Conservation (phyloP, 352 stramenopile species). For the Phytophthora aleatoria region DNA sequence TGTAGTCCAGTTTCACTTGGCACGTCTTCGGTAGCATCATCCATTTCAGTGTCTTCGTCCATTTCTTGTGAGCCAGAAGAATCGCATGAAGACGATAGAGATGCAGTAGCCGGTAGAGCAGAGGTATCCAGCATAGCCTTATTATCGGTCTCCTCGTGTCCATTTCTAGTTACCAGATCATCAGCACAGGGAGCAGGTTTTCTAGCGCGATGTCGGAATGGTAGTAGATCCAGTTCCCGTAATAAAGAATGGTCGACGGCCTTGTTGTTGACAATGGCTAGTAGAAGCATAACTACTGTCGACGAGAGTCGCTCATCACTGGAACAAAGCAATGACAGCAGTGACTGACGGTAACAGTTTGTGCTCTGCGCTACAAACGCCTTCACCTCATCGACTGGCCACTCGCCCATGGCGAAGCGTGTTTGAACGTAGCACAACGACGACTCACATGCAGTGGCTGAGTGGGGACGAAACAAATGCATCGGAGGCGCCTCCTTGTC, state of each 20-base stretch:
- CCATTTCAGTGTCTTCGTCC: constrained; percentile 11
- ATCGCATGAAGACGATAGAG: constrained; percentile 31
- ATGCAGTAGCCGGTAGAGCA: constrained; percentile 19
- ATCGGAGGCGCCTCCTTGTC: constrained; percentile 39
- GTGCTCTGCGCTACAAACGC: constrained; percentile 41
- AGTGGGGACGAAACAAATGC: constrained; percentile 66
- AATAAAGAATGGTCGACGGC: constrained; percentile 67
- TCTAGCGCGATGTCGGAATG: constrained; percentile 45
- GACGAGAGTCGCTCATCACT: constrained; percentile 68
- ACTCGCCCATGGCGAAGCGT: constrained; percentile 77
- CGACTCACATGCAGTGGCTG: constrained; percentile 53
- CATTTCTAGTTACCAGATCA: not conserved
- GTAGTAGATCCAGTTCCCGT: constrained; percentile 63
- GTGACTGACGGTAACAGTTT: constrained; percentile 70
- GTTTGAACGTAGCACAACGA: constrained; percentile 82
- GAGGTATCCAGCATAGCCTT: constrained; percentile 10
- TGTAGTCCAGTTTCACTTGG: constrained; percentile 8
- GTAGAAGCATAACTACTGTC: constrained; percentile 58
- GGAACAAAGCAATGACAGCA: constrained; percentile 67
- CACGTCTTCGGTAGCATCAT: constrained; percentile 12
- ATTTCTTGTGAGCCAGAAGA: constrained; percentile 31
- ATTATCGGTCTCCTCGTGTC: constrained; percentile 3
- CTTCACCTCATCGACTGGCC: constrained; percentile 76
- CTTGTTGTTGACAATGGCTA: constrained; percentile 71
- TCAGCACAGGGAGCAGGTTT: constrained; percentile 11